A percentile compares a stretch with the other conserved stretches of the same genome.
Evolutionary conservation across 2,329 filamentous ascomycete genomes (phyloP).

Genomic region (Neurospora sp.): DNA sequence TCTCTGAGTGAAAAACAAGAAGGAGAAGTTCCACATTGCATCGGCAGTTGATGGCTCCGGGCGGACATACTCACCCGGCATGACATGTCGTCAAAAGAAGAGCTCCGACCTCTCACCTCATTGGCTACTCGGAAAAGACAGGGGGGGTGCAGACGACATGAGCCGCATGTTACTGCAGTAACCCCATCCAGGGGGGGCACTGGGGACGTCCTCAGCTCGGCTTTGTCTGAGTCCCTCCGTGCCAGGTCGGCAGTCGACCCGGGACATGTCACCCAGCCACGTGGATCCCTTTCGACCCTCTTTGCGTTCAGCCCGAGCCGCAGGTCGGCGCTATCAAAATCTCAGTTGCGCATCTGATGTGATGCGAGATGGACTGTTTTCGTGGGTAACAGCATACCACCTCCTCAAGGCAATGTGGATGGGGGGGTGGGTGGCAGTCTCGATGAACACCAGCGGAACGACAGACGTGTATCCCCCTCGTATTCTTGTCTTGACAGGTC

Average conservation of each 20-base stretch:
- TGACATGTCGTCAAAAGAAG: neutral
- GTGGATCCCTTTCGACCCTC: neutral
- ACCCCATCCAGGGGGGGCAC: neutral
- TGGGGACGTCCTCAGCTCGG: neutral
- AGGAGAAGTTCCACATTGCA: fast-evolving
- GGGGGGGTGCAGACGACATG: neutral
- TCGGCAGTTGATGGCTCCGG: neutral
- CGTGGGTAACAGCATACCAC: neutral
- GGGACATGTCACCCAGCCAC: neutral
- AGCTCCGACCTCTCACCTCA: neutral
- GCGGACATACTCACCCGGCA: neutral
- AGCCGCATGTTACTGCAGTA: neutral
- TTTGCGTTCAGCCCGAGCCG: neutral
- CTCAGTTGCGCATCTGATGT: neutral
- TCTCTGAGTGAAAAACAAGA: neutral
- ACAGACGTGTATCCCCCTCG: neutral
- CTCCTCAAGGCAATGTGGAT: neutral
- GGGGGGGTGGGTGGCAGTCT: neutral
- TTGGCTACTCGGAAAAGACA: neutral
- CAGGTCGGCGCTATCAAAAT: neutral
- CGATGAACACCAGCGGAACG: neutral
- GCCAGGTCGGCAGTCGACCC: neutral
- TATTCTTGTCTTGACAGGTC: neutral
- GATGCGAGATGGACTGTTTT: neutral
- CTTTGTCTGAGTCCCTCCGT: neutral